Evolutionary conservation across 208 protist species (phyloP).

Genomic region (Herpetomonas muscarum): DNA sequence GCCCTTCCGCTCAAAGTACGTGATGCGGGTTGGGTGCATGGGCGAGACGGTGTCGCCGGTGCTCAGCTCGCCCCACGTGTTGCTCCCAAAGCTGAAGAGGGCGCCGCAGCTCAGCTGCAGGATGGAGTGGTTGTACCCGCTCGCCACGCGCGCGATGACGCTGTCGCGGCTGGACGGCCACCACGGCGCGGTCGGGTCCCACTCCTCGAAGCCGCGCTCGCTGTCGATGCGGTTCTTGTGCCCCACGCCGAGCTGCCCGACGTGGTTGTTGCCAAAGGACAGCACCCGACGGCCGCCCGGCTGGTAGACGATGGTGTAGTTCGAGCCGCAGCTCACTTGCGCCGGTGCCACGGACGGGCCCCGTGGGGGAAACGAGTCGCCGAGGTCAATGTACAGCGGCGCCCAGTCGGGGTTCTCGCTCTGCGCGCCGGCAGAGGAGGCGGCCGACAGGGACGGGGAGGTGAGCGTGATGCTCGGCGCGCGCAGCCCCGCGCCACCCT

Average conservation of each 20-base stretch:
- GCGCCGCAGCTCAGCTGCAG: slow-evolving; percentile 35
- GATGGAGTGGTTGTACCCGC: slow-evolving; percentile 63
- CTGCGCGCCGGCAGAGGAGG: not conserved
- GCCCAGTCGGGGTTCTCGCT: slow-evolving; percentile 9
- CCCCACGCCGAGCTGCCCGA: slow-evolving; percentile 69
- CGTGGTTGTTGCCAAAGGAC: slow-evolving; percentile 69
- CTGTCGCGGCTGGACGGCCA: slow-evolving; percentile 20
- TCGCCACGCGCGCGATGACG: slow-evolving; percentile 30
- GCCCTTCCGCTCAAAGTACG: slow-evolving; percentile 37
- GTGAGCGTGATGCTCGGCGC: not conserved
- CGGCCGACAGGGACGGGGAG: not conserved
- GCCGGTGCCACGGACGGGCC: slow-evolving; percentile 5
- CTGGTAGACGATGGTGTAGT: slow-evolving; percentile 66
- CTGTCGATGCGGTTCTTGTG: slow-evolving; percentile 35
- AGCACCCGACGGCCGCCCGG: slow-evolving; percentile 37
- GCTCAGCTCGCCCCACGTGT: slow-evolving; percentile 72
- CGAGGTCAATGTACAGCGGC: slow-evolving; percentile 49
- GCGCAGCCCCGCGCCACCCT: not conserved
- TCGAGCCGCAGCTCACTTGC: slow-evolving; percentile 46
- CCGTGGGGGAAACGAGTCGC: slow-evolving; percentile 23
- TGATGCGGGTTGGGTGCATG: slow-evolving; percentile 46
- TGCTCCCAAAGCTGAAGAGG: slow-evolving; percentile 62
- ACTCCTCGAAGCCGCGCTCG: slow-evolving; percentile 44
- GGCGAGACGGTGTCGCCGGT: slow-evolving; percentile 56
- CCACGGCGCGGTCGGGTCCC: slow-evolving; percentile 46